phyloP scores from a whole-genome alignment of 2,329 filamentous ascomycete species.

The Lasiodiplodia gonubiensis region DNA sequence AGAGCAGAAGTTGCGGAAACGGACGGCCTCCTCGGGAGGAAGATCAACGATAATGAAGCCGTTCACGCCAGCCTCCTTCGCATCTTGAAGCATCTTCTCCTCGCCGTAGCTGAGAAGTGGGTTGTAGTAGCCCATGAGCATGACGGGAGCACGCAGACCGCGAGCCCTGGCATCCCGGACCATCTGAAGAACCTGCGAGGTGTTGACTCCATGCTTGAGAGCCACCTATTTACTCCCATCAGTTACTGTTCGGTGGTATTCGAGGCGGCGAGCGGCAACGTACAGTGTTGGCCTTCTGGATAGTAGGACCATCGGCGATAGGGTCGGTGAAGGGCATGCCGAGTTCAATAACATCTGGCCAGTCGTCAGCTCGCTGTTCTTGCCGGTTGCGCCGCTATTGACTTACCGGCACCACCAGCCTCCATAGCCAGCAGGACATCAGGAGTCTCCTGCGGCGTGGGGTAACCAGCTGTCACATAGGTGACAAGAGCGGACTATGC shows the following conservation, averaged over 20 bases:
- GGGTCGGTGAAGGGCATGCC: conserved; percentile 97
- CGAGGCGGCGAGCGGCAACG: conserved; percentile 34
- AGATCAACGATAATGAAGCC: conserved; percentile 97
- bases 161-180: conserved; percentile 77
- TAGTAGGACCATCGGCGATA: conserved; percentile 96
- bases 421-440: conserved; percentile 88
- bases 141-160: conserved; percentile 79
- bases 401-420: conserved; percentile 83
- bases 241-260: background rate
- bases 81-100: conserved; percentile 83
- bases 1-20: conserved; percentile 84
- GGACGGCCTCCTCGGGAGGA: conserved; percentile 92
- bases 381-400: conserved; percentile 31
- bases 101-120: conserved; percentile 93
- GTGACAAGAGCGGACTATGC: conserved; percentile 82
- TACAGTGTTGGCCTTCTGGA: conserved; percentile 92
- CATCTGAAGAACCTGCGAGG: conserved; percentile 79
- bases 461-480: conserved; percentile 95
- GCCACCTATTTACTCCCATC: conserved; percentile 59
- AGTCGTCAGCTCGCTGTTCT: conserved; percentile 28
- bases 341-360: conserved; percentile 86
- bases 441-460: conserved; percentile 79
- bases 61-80: conserved; percentile 83
- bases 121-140: conserved; percentile 99
- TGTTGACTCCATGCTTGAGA: conserved; percentile 85